These are phyloP conservation scores for Avena eriantha DNA, from an alignment of 176 grass and related monocot species.

Conservation along the genomic window DNA sequence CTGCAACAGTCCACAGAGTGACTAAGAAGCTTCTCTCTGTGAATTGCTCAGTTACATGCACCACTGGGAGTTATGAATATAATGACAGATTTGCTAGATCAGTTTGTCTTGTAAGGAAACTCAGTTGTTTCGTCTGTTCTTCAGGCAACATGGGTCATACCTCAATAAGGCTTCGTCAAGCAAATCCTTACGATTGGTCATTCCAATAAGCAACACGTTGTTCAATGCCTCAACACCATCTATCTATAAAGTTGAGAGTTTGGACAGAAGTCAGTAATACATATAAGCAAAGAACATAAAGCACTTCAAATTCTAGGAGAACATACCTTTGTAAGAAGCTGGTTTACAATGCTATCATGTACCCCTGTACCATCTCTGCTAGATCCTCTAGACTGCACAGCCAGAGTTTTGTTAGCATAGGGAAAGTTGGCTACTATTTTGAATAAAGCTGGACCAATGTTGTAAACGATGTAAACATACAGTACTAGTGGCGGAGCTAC, in stretches of 20 bases:
- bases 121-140: slow-evolving; percentile 4
- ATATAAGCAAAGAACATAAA: slow-evolving; percentile 35
- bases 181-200: slow-evolving; percentile 98
- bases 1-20: background rate
- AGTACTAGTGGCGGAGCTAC: no score
- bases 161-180: slow-evolving; percentile 96
- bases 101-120: slow-evolving; percentile 18
- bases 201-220: slow-evolving; percentile 98
- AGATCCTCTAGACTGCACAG: slow-evolving; percentile 87
- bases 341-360: slow-evolving; percentile 97
- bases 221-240: slow-evolving; percentile 96
- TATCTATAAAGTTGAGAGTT: slow-evolving; percentile 67
- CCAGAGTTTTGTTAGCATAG: slow-evolving; percentile 33
- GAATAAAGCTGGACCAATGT: slow-evolving; percentile 26
- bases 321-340: slow-evolving; percentile 93
- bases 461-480: slow-evolving; percentile 8
- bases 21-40: slow-evolving; percentile 14
- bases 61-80: background rate
- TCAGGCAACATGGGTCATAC: slow-evolving; percentile 38
- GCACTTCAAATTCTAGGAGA: slow-evolving; percentile 31
- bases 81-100: slow-evolving; percentile 21
- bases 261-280: slow-evolving; percentile 34
- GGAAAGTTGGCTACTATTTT: background rate
- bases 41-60: slow-evolving; percentile 1
- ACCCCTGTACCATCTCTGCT: slow-evolving; percentile 94